Evolutionary conservation across 1,284 basidiomycete species (phyloP).

Genomic region (Ganoderma boninense): DNA sequence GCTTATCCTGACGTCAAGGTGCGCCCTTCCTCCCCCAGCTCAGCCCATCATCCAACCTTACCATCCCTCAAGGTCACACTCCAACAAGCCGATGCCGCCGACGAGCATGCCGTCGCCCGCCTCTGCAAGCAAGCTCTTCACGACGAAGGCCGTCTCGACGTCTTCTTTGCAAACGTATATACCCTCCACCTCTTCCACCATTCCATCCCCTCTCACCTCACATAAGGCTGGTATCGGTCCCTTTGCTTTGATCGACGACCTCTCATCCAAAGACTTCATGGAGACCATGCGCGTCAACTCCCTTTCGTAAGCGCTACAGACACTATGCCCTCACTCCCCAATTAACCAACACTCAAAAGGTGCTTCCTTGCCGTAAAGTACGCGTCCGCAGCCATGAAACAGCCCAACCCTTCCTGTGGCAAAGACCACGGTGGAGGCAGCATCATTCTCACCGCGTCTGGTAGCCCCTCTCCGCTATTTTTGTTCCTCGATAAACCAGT

Average conservation of each 20-base stretch:
- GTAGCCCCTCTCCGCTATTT: conserved; percentile 49
- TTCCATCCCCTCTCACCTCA: not conserved
- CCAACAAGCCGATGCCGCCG: conserved; percentile 84
- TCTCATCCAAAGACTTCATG: conserved; percentile 74
- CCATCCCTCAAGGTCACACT: conserved; percentile 64
- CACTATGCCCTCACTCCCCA: conserved; percentile 37
- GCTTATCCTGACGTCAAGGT: conserved; percentile 85
- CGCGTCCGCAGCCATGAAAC: conserved; percentile 83
- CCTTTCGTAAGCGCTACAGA: conserved; percentile 65
- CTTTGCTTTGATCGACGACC: conserved; percentile 57
- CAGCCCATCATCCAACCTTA: not conserved
- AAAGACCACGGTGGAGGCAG: conserved; percentile 80
- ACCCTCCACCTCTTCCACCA: conserved; percentile 15
- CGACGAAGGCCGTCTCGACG: conserved; percentile 88
- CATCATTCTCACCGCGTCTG: conserved; percentile 90
- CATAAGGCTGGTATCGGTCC: conserved; percentile 71
- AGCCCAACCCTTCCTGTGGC: conserved; percentile 67
- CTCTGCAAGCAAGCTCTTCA: conserved; percentile 78
- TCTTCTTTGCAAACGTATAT: conserved; percentile 93
- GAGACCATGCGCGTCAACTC: conserved; percentile 84
- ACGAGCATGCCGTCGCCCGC: conserved; percentile 73
- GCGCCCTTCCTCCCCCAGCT: conserved; percentile 19
- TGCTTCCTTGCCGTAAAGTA: conserved; percentile 93
- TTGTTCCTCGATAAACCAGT: not conserved
- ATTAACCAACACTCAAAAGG: conserved; percentile 48